Evolutionary conservation across 1,284 basidiomycete species (phyloP), one percentile per base, ranked within the genome.

Genomic region (Cryptococcus sp.): DNA sequence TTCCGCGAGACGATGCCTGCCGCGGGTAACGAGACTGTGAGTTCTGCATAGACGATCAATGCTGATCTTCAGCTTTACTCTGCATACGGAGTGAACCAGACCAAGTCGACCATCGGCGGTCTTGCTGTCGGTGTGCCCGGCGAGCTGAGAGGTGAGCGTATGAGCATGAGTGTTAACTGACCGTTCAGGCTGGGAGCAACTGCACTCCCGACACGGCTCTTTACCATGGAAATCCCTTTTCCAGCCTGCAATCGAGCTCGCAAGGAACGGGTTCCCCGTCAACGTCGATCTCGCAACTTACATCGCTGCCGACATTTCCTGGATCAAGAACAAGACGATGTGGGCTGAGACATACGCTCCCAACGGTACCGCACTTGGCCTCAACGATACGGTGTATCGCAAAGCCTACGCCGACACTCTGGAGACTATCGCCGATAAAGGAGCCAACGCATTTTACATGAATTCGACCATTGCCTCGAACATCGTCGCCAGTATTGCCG

Each of bases 41-140:
- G 67, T 60, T 43, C 19, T 38, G 43, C 45, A 47, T 43, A 11
- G 38, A 16, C n/a, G 19, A 47, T 46, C 5, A 15, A 23, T 5
- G 22, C 52, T 53, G 50, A 63, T 23, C 13, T 35, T 19, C 25
- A 69, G 68, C 61, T 68, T 55, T 68, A 62, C 55, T 61, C 58
- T 19, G 55, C 59, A 35, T 61, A 61, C 42, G 68, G 68, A 6
- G 58, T 46, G 22, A 62, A 64, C 25, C 66, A 70, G 58, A 70
- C 66, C 23, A 58, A 63, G 51, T 70, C 89, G 16, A 79, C 68
- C 47, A 83, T 82, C 61, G 92, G 93, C 10, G 92, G 93, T 10
- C 81, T 94, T 27, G 76, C 89, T 4, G 84, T 92, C 20, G 93
- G 84, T 27, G 86, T 93, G 0, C 93, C 93, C 0, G 89, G 91